phyloP scores from a whole-genome alignment of 495 filamentous ascomycete species.

The Aspergillus kassunensis region DNA sequence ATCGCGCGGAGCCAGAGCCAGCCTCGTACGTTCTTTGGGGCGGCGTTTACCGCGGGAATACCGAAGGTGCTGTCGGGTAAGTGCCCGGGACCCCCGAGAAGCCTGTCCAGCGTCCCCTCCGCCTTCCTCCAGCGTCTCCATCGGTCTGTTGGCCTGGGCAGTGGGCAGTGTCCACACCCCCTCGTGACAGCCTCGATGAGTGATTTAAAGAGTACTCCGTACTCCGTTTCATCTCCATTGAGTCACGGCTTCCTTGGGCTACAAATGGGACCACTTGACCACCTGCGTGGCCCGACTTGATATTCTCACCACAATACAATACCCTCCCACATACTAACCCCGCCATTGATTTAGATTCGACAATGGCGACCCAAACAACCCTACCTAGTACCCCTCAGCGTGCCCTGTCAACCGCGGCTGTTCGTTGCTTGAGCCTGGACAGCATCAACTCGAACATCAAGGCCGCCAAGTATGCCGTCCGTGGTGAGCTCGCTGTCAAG shows the following conservation, averaged over 20 bases:
- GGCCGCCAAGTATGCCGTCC: slow-evolving; percentile 90
- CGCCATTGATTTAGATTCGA: slow-evolving; percentile 11
- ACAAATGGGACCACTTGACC: slow-evolving; percentile 10
- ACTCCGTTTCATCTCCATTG: slow-evolving; percentile 8
- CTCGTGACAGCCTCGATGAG: slow-evolving; percentile 16
- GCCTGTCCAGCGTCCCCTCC: not conserved
- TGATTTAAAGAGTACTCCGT: slow-evolving; percentile 5
- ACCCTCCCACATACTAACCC: not conserved
- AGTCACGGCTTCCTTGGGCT: slow-evolving; percentile 6
- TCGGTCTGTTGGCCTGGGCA: not conserved
- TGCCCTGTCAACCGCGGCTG: slow-evolving; percentile 53
- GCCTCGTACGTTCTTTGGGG: slow-evolving; percentile 18
- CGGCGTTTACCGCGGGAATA: slow-evolving; percentile 25
- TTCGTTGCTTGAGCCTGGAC: slow-evolving; percentile 65
- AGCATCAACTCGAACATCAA: slow-evolving; percentile 90
- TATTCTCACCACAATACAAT: not conserved
- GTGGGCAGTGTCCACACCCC: slow-evolving; percentile 12
- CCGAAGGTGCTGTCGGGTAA: slow-evolving; percentile 30
- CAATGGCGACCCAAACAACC: slow-evolving; percentile 35
- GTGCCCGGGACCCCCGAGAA: slow-evolving; percentile 13
- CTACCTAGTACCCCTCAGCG: slow-evolving; percentile 30
- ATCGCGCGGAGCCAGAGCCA: slow-evolving; percentile 9
- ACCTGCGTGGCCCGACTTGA: not conserved
- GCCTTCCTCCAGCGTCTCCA: slow-evolving; percentile 1
- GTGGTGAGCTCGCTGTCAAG: slow-evolving; percentile 87